Evolutionary conservation across 495 filamentous ascomycete genomes (phyloP), one percentile per base, ranked within the genome.

Genomic region (Sordaria brevicollis): DNA sequence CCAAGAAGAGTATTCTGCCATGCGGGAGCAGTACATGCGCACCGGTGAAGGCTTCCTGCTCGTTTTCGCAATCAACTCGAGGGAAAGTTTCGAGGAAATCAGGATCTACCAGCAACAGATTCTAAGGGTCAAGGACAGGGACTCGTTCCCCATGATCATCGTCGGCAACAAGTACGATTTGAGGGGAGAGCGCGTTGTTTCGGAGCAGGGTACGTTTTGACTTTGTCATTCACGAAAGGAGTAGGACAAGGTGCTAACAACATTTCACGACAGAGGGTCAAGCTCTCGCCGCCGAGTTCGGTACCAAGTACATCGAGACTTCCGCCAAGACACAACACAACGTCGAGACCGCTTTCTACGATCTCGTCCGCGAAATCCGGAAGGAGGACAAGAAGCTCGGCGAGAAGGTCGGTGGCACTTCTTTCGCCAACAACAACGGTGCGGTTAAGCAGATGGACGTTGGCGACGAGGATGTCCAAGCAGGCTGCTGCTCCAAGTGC

Each of bases 91-190:
- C 78, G 94, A 98, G 79, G 96, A 99, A 83, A 98, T 99, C 79
- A 88, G 92, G 81, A 97, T 93, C 38, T 97, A 97, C 80, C 94
- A 98, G 82, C 94, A 97, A 86, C 95, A 99, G 82, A 99, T 99
- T 80, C 86, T 98, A 68, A 85, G 95, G 72, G 95, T 99, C 74
- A 99, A 99, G 85, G 95, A 98, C 84, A 97, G 94, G 87, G 95
- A 99, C 77, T 95, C 96, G 79, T 98, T 99, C 84, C 95, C 95
- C 72, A 97, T 99, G 83, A 97, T 98, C 69, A 93, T 99, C 9
- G 96, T 98, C n/a, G 95, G 92, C 71, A 99, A 99, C 86, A 99
- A 99, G 86, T 97, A 94, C 80, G 95, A 99, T 90, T 83, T 99
- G 78, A 95, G 97, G 73, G 84, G 84, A 74, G 95, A 99, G 81